These are phyloP conservation scores for Aspergillus brasiliensis DNA, from an alignment of 2,329 filamentous ascomycete genomes.

Conservation along the genomic window DNA sequence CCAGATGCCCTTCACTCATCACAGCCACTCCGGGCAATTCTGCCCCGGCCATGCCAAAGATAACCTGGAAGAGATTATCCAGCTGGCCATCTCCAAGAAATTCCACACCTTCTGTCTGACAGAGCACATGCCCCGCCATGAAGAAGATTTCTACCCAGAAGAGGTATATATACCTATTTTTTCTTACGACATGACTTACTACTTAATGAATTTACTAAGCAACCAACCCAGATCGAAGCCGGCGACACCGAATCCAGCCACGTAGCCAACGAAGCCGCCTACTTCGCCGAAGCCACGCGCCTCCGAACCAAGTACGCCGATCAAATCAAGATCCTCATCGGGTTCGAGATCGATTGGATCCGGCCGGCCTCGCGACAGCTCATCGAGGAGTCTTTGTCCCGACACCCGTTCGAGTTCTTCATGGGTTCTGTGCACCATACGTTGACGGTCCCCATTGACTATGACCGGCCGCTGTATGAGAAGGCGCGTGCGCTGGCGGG, in stretches of 20 bases:
- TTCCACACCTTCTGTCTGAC: conserved; percentile 86
- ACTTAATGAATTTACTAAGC: conserved; percentile 3
- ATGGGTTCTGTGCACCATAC: conserved; percentile 93
- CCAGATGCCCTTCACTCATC: conserved; percentile 92
- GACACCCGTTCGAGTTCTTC: conserved; percentile 79
- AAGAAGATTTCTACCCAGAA: conserved; percentile 86
- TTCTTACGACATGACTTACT: neutral
- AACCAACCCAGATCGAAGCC: conserved; percentile 30
- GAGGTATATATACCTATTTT: conserved; percentile 57
- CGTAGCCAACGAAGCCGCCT: conserved; percentile 60
- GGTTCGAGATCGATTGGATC: conserved; percentile 94
- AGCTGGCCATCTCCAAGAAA: conserved; percentile 73
- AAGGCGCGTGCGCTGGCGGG: conserved; percentile 60
- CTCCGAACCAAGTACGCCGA: conserved; percentile 70
- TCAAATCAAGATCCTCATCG: conserved; percentile 78
- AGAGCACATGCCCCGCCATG: conserved; percentile 88
- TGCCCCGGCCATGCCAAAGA: conserved; percentile 87
- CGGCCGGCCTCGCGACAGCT: conserved; percentile 65
- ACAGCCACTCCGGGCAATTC: conserved; percentile 97
- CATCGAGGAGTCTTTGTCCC: conserved; percentile 60
- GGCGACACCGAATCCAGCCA: conserved; percentile 33
- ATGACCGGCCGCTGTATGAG: conserved; percentile 68
- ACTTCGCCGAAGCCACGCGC: conserved; percentile 72
- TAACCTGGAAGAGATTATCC: conserved; percentile 79
- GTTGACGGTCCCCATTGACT: conserved; percentile 85